phyloP scores from a whole-genome alignment of 163 green algal species.

The Volvox carteri region DNA sequence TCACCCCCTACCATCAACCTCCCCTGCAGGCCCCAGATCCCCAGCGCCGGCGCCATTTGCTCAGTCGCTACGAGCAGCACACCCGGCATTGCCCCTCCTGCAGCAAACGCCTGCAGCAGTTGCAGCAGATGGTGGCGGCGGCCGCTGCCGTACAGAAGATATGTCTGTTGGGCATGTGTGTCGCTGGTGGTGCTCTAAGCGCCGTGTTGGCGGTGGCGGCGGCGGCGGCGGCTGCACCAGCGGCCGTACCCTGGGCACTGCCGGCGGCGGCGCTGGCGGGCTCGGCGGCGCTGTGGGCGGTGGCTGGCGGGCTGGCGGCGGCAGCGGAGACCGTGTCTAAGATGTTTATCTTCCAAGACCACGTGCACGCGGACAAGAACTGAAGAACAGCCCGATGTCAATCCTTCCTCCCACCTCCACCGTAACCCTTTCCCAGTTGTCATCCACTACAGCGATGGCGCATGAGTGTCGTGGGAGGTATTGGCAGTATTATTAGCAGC shows the following conservation, averaged over 20 bases:
- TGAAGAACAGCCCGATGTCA: background rate
- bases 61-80: constrained; percentile 55
- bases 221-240: background rate
- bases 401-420: too few species aligned
- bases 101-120: background rate
- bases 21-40: constrained; percentile 4
- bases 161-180: background rate
- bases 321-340: background rate
- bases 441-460: too few species aligned
- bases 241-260: too few species aligned
- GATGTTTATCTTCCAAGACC: constrained; percentile 26
- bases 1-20: background rate
- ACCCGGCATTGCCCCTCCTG: constrained; percentile 50
- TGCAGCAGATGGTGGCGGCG: background rate
- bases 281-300: background rate
- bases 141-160: background rate
- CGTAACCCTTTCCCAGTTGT: too few species aligned
- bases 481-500: too few species aligned
- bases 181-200: background rate
- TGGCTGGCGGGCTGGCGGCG: background rate
- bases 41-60: background rate
- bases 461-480: too few species aligned
- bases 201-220: background rate
- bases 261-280: background rate
- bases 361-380: constrained; percentile 42